Base-by-base conservation (phyloP, 140 eudicot genomes). In the Cichorium intybus region DNA sequence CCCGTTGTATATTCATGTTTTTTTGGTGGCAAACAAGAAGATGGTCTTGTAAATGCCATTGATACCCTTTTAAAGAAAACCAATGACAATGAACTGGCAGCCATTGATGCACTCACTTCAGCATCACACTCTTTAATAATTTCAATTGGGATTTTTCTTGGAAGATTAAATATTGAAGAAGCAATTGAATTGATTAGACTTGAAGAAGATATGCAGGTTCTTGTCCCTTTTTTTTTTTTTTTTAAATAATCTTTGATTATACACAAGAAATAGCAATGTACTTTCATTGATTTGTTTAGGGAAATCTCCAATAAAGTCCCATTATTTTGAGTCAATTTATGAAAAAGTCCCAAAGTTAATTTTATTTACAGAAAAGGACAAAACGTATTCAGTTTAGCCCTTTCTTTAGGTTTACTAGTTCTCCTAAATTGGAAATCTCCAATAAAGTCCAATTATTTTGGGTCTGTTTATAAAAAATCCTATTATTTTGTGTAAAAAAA, bases 1-100 rank as follows among this genome's bases (percentile, higher is more conserved):
- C 87, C 99, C 10, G 75, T 76, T 29, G 85, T 89, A 20, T 79
- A 89, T 78, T 74, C 99, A 56, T 80, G 87, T 54, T 82, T 94
- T 63, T 86, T 86, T 69, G 95, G 95, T n/a, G 97, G 99, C 22
- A 89, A 88, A 69, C 95, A 94, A 71, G 97, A 82, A 12, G 82
- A 80, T 0, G 88, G 97, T 54, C 97, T 94, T 45, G 76, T 75
- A 20, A 80, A 76, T 12, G 95, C 95, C 35, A 8, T 94, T 6
- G 84, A 82, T 49, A 71, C 57, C 62, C 48, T 93, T 76, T 84
- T 94, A n/a, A 86, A 80, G 66, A 69, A 74, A 37, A 73, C 90
- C 7, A 75, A 84, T 82, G 95, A 94, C 50, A 79, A 83, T 80
- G 99, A 86, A 64, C 69, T 94, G 29, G 97, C 97, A 33, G 86